phyloP scores from a whole-genome alignment of 106 monocot species.

The Dioscorea zingiberensis region DNA sequence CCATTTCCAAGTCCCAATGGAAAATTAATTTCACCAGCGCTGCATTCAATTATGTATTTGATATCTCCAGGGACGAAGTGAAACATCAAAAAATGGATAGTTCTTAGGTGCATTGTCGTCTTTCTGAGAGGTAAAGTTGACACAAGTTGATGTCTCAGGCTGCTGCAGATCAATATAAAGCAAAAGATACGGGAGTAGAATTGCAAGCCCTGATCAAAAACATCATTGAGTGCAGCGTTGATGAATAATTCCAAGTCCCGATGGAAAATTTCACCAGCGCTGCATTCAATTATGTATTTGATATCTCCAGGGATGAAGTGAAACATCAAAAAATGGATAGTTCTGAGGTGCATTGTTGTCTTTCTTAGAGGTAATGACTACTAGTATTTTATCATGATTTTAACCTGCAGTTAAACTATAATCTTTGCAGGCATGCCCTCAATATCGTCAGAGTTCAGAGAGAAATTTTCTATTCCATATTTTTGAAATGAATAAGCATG shows the following conservation, averaged over 20 bases:
- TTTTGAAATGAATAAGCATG: not conserved
- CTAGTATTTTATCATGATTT: not conserved
- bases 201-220: not conserved
- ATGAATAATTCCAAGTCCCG: not conserved
- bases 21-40: not conserved
- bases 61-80: not conserved
- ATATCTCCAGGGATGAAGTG: not conserved
- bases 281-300: not conserved
- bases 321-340: not conserved
- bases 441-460: not conserved
- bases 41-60: not conserved
- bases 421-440: not conserved
- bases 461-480: not conserved
- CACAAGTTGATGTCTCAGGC: too few species aligned
- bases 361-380: not conserved
- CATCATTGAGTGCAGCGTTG: slow-evolving; percentile 1
- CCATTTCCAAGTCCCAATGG: not conserved
- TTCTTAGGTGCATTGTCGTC: not conserved
- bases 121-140: too few species aligned
- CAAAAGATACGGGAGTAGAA: too few species aligned
- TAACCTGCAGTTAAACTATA: not conserved
- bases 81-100: not conserved
- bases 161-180: too few species aligned
- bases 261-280: not conserved
- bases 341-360: not conserved